Base-by-base conservation (phyloP, 177 flowering plant species). In the Vitis hybrid region DNA sequence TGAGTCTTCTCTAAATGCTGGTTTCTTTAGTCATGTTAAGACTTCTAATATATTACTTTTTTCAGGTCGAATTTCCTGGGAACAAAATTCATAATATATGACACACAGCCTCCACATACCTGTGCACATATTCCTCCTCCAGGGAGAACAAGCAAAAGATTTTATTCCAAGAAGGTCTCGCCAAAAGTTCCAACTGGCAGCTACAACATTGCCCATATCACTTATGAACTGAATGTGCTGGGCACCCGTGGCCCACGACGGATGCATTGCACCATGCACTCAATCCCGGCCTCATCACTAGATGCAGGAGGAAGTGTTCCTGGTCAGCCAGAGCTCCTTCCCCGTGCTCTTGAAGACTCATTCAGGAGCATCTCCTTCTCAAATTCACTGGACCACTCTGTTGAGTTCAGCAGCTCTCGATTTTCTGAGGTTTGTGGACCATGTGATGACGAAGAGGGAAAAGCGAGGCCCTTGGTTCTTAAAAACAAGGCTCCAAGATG, bases 231-330 rank as follows among this genome's bases (percentile, higher is more conserved):
- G 1, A 87, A 87, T 64, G 85, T 87, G 59, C 81, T 87, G 9
- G 86, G 87, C 14, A 83, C 88, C 4, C 74, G 88, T n/a, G 88
- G 88, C 11, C 88, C 90, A 18, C 76, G 90, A 4, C 79, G 79
- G 63, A 85, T 87, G 87, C 82, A 80, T 58, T 87, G 90, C 71
- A 59, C 72, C 9, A 85, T 87, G 88, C 85, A 87, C 46, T 70
- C 82, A 13, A 76, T 80, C n/a, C 82, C 82, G 6, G 74, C 70
- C 24, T 70, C 80, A 24, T 54, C 80, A 18, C 74, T 80, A 3
- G 78, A 77, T 24, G 74, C 67, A 4, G 80, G 83, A 19, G 80
- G 83, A 40, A 65, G 56, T 58, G 83, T 80, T 62, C 83, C 83
- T 2, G 78, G 80, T 14, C 80, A 80, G 14, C 80, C 80, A 1